Evolutionary conservation across 2,329 filamentous ascomycete genomes (phyloP), one percentile per base, ranked within the genome.

Genomic region (Zymoseptoria tritici): DNA sequence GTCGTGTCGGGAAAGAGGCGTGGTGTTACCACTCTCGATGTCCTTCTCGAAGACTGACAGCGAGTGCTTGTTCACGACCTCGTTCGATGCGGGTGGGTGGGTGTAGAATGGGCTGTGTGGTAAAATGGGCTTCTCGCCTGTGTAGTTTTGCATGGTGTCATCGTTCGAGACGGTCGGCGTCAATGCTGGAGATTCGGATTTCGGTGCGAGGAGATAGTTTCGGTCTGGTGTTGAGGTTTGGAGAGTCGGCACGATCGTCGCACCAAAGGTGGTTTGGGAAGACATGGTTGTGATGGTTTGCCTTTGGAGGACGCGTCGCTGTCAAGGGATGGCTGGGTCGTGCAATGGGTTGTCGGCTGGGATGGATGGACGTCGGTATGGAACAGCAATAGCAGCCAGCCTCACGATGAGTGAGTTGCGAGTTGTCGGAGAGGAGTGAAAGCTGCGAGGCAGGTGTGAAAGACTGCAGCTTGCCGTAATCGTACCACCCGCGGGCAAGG

Each of bases 71-170:
- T 62, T 65, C 6, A 68, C 61, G 52, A 66, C 64, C 55, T 76
- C 74, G 68, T 77, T 69, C n/a, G 76, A 78, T 59, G 75, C 74
- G 20, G 77, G 74, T 24, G 76, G 76, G 68, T 79, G 78, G 60
- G 74, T 73, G 73, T 79, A 80, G 71, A 79, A 79, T 57, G 77
- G 75, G 42, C 76, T 77, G 72, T 77, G 75, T 24, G 76, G 62
- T 9, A 69, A 67, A 11, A 66, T 57, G 9, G 64, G 75, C 58
- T 76, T 74, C 19, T 71, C 68, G 57, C 71, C 65, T 65, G 76
- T 73, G 58, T 66, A 64, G 52, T 64, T 67, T 52, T 66, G 70
- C 69, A 61, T 70, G 62, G 61, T 61, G 62, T 65, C 62, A 55
- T 72, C 69, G 52, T 64, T 62, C 11, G 73, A 71, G 54, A 67